Evolutionary conservation across 257 asterid species (phyloP).

Genomic region (Plantago ovata): DNA sequence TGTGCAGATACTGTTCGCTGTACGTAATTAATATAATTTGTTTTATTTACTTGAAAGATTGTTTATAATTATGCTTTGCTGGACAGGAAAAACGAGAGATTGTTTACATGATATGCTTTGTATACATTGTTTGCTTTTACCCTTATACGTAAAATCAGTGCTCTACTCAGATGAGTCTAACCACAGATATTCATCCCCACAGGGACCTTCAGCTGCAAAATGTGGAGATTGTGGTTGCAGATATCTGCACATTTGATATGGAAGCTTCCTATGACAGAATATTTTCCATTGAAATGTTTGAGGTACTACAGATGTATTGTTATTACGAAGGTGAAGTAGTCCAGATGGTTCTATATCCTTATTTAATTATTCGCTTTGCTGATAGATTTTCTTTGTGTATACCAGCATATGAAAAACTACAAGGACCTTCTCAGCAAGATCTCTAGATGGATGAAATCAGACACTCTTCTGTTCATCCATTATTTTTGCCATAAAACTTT

Average conservation of each 20-base stretch:
- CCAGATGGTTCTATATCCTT: too few species aligned
- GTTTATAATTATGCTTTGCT: too few species aligned
- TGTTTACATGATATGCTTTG: background rate
- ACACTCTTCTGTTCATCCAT: conserved; percentile 69
- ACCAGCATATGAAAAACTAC: conserved; percentile 93
- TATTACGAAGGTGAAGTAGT: background rate
- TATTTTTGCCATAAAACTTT: conserved; percentile 87
- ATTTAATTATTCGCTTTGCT: conserved; percentile 1
- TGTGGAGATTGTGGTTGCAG: conserved; percentile 77
- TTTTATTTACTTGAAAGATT: too few species aligned
- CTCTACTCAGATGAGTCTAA: background rate
- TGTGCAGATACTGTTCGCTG: background rate
- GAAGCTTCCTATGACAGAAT: conserved; percentile 81
- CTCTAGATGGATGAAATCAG: conserved; percentile 81
- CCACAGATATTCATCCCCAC: conserved; percentile 11
- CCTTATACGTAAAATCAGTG: background rate
- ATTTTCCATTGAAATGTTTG: conserved; percentile 91
- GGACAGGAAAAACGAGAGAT: too few species aligned
- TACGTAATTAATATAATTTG: too few species aligned
- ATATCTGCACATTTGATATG: conserved; percentile 72
- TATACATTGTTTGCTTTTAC: background rate
- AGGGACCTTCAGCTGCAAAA: conserved; percentile 67
- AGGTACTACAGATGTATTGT: conserved; percentile 37
- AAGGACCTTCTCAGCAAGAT: conserved; percentile 75
- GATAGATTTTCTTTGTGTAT: conserved; percentile 5